Base-by-base conservation (phyloP, 345 rosid genomes). In the Linum lewisii region DNA sequence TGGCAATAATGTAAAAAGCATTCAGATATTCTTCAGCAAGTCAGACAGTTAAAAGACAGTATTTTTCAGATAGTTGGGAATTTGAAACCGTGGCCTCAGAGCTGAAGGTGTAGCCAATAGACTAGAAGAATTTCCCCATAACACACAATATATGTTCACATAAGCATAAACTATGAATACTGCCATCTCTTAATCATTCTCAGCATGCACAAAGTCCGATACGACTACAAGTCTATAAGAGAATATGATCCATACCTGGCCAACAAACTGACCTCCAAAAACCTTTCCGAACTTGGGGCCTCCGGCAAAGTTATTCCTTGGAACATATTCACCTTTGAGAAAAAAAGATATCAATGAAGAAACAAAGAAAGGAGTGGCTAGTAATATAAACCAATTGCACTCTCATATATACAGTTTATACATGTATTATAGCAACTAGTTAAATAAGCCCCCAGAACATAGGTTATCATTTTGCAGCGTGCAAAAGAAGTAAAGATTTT, bases 211-310 rank as follows among this genome's bases (percentile, higher is more conserved):
- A 29, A 62, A 60, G 18, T 42, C 18, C 14, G n/a, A 42, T 42
- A 11, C 47, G 57, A 54, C n/a, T 3, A 38, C 24, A 37, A 2
- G 21, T 11, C 15, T 42, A 15, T 47, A 34, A 7, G 18, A 21
- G 54, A 55, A 55, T 21, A 14, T 26, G 57, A 59, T 42, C 21
- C 65, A 66, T 75, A 72, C 99, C 95, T 93, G 99, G 63, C 95
- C 99, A 37, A 87, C 65, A 51, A 93, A 81, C 75, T 93, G 97
- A 66, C 99, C 97, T 54, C 99, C 99, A 63, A 89, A 93, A 57
- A 93, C 96, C 72, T 85, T 89, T 23, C 96, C 97, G 71, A 85
- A 93, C 59, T 38, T 82, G 24, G 95, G 64, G 97, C 97, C 68
- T 85, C 90, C 36, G 94, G 92, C 72, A 82, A 75, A 29, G 99